Base-by-base conservation (phyloP, 2,329 filamentous ascomycete species). In the Helotiales sp. region DNA sequence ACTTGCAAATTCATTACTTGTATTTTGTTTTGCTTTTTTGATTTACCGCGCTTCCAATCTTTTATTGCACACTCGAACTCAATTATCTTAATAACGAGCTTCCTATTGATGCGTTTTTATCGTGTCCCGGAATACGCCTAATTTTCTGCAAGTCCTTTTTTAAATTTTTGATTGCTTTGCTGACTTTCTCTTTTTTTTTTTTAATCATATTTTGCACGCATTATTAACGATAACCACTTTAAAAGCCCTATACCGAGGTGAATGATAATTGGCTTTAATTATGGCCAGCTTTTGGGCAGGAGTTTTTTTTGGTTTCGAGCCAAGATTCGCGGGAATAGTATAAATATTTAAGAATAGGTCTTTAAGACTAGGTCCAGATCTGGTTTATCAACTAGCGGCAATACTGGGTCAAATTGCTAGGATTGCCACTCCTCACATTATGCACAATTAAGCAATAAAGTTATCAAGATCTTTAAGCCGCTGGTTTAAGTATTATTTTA, bases 401-500 rank as follows among this genome's bases (percentile, higher is more conserved):
- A 13, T 13, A 40, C 34, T 11, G 34, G 34, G 34, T 40, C 34
- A 13, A 40, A 40, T 7, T 13, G 34, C 34, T 40, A 11, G 8
- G 34, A 40, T 40, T 13, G 34, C 34, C 34, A 40, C 34, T 40
- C 34, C 34, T 40, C 34, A 40, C 34, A 13, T 3, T 40, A 13
- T 7, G 34, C 34, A 40, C 6, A 13, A 13, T 40, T 13, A 13
- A 40, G 34, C 6, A 8, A 3, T 15, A 40, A 11, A 40, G 3
- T 13, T 40, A 40, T 40, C 10, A 13, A 11, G 34, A 13, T 3
- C 15, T 13, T 54, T 28, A 66, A 61, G 13, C 37, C 47, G 24
- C 63, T 63, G 7, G 47, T 63, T 26, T 70, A 60, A 49, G 68
- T 40, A 20, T 55, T 34, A 60, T 66, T 63, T 66, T 66, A 70